phyloP scores from a whole-genome alignment of 371 early-diverging fungal genomes.

The Syncephalastrum contaminatum region DNA sequence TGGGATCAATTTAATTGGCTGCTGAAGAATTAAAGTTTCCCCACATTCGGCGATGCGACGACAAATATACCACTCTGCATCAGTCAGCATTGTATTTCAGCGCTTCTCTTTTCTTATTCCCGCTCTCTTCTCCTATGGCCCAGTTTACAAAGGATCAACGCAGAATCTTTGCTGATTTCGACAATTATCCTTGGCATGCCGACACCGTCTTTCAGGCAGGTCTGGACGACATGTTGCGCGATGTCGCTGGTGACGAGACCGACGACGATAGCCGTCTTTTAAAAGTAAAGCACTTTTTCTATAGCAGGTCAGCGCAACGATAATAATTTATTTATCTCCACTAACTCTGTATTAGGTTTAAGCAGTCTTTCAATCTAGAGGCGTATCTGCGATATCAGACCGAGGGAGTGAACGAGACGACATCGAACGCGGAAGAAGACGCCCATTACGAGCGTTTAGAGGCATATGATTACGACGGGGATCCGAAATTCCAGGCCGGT shows the following conservation, averaged over 20 bases:
- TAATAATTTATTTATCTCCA: neutral
- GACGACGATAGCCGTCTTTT: conserved; percentile 23
- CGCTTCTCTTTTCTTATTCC: too few relatives aligned
- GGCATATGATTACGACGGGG: conserved; percentile 52
- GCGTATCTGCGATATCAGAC: conserved; percentile 44
- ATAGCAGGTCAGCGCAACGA: conserved; percentile 28
- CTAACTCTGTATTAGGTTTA: conserved; percentile 26
- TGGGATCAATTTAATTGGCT: too few relatives aligned
- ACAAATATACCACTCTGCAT: too few relatives aligned
- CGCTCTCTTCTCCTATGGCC: neutral
- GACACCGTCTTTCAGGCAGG: conserved; percentile 52
- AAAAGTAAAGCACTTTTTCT: conserved; percentile 59
- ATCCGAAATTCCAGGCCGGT: conserved; percentile 40
- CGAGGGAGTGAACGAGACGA: conserved; percentile 12
- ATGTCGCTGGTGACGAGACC: conserved; percentile 12
- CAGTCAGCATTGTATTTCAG: too few relatives aligned
- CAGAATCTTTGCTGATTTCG: conserved; percentile 13
- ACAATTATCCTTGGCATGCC: conserved; percentile 38
- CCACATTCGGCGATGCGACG: too few relatives aligned
- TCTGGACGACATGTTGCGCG: conserved; percentile 28
- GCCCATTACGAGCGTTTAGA: conserved; percentile 43
- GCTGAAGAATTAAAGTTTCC: too few relatives aligned
- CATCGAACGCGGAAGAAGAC: conserved; percentile 18
- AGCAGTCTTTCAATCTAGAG: conserved; percentile 43
- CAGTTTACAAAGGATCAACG: conserved; percentile 12